Conservation (phyloP, 148 eudicot genomes). For the Beta vulgaris region DNA sequence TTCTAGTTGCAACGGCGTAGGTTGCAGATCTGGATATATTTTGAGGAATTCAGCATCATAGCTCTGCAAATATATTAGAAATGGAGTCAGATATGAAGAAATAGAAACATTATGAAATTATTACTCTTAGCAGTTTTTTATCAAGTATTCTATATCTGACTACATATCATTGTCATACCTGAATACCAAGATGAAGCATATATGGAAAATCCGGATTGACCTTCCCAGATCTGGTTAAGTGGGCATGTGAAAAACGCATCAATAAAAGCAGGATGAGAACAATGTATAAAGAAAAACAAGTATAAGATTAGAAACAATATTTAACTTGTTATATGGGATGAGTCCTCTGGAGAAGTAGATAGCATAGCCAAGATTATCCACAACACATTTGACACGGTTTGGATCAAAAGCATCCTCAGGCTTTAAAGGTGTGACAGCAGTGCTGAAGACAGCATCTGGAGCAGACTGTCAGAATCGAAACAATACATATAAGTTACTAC, state of each 20-base stretch:
- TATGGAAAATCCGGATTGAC: conserved; percentile 80
- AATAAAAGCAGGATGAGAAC: not conserved
- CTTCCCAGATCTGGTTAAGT: conserved; percentile 67
- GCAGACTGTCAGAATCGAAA: conserved; percentile 49
- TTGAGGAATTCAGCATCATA: conserved; percentile 72
- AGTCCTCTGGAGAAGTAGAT: conserved; percentile 91
- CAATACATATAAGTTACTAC: not conserved
- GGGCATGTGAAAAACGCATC: not conserved
- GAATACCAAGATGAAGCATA: conserved; percentile 91
- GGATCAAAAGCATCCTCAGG: conserved; percentile 93
- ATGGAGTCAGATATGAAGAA: not conserved
- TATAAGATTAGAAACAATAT: conserved; percentile 15
- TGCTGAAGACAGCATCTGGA: conserved; percentile 96
- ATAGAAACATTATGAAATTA: not conserved
- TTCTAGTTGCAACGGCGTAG: conserved; percentile 92
- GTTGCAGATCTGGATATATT: conserved; percentile 66
- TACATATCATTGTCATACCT: conserved; percentile 41
- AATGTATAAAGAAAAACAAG: not conserved
- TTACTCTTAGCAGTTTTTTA: not conserved
- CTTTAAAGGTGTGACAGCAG: conserved; percentile 84
- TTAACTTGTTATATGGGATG: conserved; percentile 78
- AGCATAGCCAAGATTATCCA: conserved; percentile 82
- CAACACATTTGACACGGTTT: conserved; percentile 90
- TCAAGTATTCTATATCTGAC: no score
- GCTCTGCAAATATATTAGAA: conserved; percentile 47